These are phyloP conservation scores for Rhodotorula sp. DNA, from an alignment of 1,284 basidiomycete genomes.

Conservation along the genomic window DNA sequence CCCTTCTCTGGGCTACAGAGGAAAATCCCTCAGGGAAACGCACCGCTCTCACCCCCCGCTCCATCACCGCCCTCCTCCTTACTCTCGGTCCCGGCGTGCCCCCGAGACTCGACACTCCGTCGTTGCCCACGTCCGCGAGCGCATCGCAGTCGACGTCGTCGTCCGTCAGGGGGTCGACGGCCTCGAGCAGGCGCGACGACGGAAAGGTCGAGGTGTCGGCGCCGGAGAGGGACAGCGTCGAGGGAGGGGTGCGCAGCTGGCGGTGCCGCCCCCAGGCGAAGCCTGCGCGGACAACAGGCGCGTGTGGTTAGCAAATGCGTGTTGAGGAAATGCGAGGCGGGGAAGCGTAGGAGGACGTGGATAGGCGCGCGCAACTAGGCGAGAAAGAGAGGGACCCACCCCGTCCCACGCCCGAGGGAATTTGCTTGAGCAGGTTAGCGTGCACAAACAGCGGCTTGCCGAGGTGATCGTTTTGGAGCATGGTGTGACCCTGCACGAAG, in stretches of 20 bases:
- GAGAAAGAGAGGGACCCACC: constrained; percentile 1
- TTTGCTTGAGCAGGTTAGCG: constrained; percentile 30
- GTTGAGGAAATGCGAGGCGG: too few species aligned
- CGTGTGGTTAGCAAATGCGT: too few species aligned
- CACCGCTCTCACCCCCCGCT: constrained; percentile 31
- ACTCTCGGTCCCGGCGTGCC: constrained; percentile 2
- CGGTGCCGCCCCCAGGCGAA: constrained; percentile 34
- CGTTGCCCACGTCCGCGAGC: constrained; percentile 29
- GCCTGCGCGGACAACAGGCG: constrained; percentile 1
- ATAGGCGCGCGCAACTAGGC: not conserved
- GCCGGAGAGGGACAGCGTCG: constrained; percentile 5
- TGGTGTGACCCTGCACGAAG: constrained; percentile 44
- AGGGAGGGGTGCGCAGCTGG: constrained; percentile 23
- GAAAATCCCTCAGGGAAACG: not conserved
- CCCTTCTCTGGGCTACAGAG: too few species aligned
- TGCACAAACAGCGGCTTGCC: constrained; percentile 55
- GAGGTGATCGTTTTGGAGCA: constrained; percentile 55
- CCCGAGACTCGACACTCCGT: not conserved
- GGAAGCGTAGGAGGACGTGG: not conserved
- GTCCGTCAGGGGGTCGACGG: constrained; percentile 18
- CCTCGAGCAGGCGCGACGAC: constrained; percentile 7
- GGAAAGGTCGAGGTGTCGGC: not conserved
- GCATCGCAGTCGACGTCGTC: constrained; percentile 34
- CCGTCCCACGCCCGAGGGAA: constrained; percentile 24
- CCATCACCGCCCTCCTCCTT: constrained; percentile 25